Conservation (phyloP, 2,329 filamentous ascomycete genomes). For the Chaetomiaceae sp. region DNA sequence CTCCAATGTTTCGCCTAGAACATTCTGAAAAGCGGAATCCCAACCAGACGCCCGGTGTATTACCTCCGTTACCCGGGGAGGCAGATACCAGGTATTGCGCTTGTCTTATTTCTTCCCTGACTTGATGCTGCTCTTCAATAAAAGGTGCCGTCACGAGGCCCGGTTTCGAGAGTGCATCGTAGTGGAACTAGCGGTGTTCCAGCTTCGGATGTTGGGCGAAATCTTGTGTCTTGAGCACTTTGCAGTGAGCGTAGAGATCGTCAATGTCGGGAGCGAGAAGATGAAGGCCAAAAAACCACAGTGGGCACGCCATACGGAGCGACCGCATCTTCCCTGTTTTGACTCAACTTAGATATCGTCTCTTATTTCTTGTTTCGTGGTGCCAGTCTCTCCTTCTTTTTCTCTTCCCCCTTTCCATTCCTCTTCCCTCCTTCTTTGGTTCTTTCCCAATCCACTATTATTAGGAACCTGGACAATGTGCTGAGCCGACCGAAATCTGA, state of each 20-base stretch:
- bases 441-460: too few relatives aligned
- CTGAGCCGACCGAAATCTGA: too few relatives aligned
- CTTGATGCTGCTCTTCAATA: background rate
- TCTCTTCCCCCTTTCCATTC: too few relatives aligned
- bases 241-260: conserved; percentile 8
- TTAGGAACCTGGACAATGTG: too few relatives aligned
- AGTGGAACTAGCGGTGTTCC: conserved; percentile 11
- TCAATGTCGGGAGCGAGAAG: conserved; percentile 25
- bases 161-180: background rate
- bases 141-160: conserved; percentile 1
- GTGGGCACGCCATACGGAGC: conserved; percentile 25
- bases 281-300: conserved; percentile 24
- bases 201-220: background rate
- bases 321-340: conserved; percentile 28
- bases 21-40: too few relatives aligned
- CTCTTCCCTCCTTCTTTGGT: too few relatives aligned
- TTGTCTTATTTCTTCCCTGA: background rate
- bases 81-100: background rate
- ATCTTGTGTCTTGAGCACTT: background rate
- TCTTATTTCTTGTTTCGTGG: too few relatives aligned
- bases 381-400: too few relatives aligned
- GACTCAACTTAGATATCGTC: too few relatives aligned
- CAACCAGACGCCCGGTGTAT: too few relatives aligned
- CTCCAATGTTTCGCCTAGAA: too few relatives aligned
- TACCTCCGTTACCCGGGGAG: too few relatives aligned